These are phyloP conservation scores for Thecaphora thlaspeos DNA, from an alignment of 1,284 basidiomycete species.

Conservation along the genomic window DNA sequence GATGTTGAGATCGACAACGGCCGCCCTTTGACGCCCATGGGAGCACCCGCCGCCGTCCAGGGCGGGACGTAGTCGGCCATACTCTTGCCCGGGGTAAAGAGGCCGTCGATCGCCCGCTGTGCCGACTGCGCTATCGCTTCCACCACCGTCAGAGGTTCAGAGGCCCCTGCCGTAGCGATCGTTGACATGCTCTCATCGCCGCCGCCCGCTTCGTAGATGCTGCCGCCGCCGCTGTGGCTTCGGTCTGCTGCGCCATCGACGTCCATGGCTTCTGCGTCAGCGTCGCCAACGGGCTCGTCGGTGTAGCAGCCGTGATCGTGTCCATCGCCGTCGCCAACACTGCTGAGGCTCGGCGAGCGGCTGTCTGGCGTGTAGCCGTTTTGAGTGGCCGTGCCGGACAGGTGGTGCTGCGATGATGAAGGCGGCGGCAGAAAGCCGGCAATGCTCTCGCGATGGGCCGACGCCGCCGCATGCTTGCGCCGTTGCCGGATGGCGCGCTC, in stretches of 20 bases:
- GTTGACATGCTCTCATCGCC: background rate
- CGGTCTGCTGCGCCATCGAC: background rate
- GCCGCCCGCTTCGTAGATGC: background rate
- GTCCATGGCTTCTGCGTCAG: background rate
- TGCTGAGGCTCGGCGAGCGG: constrained; percentile 4
- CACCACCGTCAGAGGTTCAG: constrained; percentile 23
- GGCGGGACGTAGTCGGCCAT: constrained; percentile 48
- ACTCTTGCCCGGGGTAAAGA: constrained; percentile 40
- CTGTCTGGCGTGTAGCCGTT: constrained; percentile 20
- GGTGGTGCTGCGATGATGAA: constrained; percentile 19
- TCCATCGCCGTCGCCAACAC: constrained; percentile 5
- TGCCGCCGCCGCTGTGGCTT: background rate
- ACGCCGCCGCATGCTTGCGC: constrained; percentile 11
- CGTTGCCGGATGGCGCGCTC: constrained; percentile 11
- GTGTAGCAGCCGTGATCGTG: background rate
- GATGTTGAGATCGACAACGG: constrained; percentile 1
- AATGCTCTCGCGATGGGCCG: background rate
- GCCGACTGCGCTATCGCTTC: constrained; percentile 25
- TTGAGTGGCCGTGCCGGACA: constrained; percentile 43
- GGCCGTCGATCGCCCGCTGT: constrained; percentile 38
- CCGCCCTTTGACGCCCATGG: constrained; percentile 18
- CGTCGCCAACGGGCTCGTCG: background rate
- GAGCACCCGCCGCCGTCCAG: constrained; percentile 33
- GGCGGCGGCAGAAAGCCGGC: background rate
- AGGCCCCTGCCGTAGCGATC: background rate